Evolutionary conservation across 352 stramenopile genomes (phyloP).

Genomic region (Thalassiosira exigua): DNA sequence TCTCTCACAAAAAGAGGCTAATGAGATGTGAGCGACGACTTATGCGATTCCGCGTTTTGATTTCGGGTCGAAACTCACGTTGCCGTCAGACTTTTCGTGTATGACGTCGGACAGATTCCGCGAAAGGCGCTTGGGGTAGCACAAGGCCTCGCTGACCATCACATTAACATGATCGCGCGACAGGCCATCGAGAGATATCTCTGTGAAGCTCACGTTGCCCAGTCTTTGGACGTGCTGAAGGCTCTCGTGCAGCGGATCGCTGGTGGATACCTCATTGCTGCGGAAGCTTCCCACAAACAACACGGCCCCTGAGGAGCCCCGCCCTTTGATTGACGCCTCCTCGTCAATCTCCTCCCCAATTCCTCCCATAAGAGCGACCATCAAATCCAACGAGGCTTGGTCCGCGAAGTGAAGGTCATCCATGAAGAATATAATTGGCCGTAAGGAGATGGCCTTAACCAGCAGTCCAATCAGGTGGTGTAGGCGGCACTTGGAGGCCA

Average conservation of each 20-base stretch:
- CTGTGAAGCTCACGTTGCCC: constrained; percentile 3
- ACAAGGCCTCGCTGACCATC: constrained; percentile 26
- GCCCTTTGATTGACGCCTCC: neutral
- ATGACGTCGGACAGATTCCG: constrained; percentile 17
- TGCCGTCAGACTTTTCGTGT: constrained; percentile 27
- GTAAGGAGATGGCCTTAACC: constrained; percentile 30
- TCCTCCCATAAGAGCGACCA: constrained; percentile 13
- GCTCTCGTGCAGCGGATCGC: neutral
- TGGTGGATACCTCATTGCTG: constrained; percentile 7
- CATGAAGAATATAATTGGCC: constrained; percentile 17
- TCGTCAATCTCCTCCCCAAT: constrained; percentile 11
- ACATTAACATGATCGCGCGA: constrained; percentile 11
- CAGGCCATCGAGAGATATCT: constrained; percentile 20
- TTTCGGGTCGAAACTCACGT: constrained; percentile 9
- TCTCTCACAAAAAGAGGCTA: constrained; percentile 37
- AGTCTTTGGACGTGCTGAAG: constrained; percentile 2
- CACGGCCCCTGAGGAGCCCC: neutral
- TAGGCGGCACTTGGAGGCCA: constrained; percentile 13
- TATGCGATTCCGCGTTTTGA: too few species aligned
- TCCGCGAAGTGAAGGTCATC: constrained; percentile 45
- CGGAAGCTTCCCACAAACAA: constrained; percentile 26
- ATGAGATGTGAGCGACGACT: too few species aligned
- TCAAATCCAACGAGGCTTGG: constrained; percentile 13
- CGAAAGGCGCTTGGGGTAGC: constrained; percentile 20
- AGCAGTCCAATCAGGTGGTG: constrained; percentile 27